Evolutionary conservation across 2,329 filamentous ascomycete genomes (phyloP), one percentile per base, ranked within the genome.

Genomic region (Colletotrichum chrysophilum): DNA sequence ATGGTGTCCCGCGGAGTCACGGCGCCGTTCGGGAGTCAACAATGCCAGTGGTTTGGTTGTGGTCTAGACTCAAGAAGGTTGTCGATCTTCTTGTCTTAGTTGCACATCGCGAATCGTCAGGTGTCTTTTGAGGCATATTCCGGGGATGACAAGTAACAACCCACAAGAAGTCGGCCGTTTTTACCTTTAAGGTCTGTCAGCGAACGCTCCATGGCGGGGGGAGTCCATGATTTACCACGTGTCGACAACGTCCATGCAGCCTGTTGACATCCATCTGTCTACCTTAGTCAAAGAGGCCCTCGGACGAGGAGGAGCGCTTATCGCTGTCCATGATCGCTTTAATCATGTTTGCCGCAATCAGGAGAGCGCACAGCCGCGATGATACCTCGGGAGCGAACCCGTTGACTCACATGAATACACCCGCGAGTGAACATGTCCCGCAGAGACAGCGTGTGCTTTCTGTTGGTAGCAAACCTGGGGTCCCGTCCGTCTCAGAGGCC

Each of bases 21-120:
- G 38, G 26, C 28, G 32, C 28, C 10, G 36, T 43, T 62, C 36
- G 61, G 52, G 28, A 61, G 21, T 28, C 21, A 30, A 26, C 14
- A 26, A 30, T 73, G 62, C 30, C 28, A 60, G 32, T 26, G 28
- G 58, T 58, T 30, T 28, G 26, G 36, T 28, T 60, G 13, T 12
- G 58, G 26, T 58, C 69, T 62, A 67, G 73, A 64, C 64, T 30
- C 38, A 21, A 21, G 68, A 67, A 71, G 68, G 61, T 55, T 62
- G 61, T 67, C 68, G 72, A 71, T 75, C 62, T n/a, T 61, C 30
- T 66, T 14, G 61, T 61, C 61, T 58, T 62, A 21, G 72, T 62
- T 61, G 72, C 62, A 43, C 24, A 10, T 66, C 62, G 72, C 34
- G 61, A 66, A 68, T 75, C 62, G 69, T 75, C 56, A 60, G 62